These are phyloP conservation scores for Zygosaccharomyces pseudorouxii DNA, from an alignment of 805 yeast genomes.

Conservation along the genomic window DNA sequence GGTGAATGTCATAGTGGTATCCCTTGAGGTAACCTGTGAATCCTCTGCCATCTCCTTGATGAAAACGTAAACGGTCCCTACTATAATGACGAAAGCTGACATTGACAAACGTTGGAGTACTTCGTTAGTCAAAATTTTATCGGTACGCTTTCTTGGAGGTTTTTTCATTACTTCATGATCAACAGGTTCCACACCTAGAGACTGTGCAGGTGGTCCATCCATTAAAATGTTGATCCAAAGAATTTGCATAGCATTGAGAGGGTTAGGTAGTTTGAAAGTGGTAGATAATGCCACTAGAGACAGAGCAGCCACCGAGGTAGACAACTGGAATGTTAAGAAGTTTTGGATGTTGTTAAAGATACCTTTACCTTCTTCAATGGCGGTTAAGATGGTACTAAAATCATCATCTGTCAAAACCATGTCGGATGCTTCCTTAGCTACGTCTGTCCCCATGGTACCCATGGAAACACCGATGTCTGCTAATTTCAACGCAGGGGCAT, in stretches of 20 bases:
- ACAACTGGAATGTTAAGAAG: slow-evolving; percentile 89
- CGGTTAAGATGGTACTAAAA: slow-evolving; percentile 86
- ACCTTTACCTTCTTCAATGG: slow-evolving; percentile 97
- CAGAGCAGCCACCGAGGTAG: slow-evolving; percentile 93
- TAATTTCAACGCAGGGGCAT: slow-evolving; percentile 94
- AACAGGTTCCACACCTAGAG: slow-evolving; percentile 95
- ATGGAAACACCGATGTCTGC: slow-evolving; percentile 96
- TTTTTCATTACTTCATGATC: slow-evolving; percentile 92
- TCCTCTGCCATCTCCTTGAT: slow-evolving; percentile 78
- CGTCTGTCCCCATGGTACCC: slow-evolving; percentile 95
- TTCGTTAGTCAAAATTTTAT: slow-evolving; percentile 68
- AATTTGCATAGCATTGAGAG: slow-evolving; percentile 97
- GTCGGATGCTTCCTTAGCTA: slow-evolving; percentile 97
- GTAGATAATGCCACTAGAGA: slow-evolving; percentile 86
- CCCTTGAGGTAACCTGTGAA: slow-evolving; percentile 80
- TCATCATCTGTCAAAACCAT: slow-evolving; percentile 97
- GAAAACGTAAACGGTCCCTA: slow-evolving; percentile 88
- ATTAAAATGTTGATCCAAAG: slow-evolving; percentile 94
- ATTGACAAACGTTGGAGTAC: slow-evolving; percentile 70
- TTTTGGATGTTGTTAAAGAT: slow-evolving; percentile 93
- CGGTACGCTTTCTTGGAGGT: slow-evolving; percentile 91
- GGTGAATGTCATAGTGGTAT: slow-evolving; percentile 98
- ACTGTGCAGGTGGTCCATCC: slow-evolving; percentile 99
- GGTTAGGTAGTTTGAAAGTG: slow-evolving; percentile 82
- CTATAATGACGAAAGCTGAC: slow-evolving; percentile 67